A percentile compares a stretch with the other conserved stretches of the same genome.
Conservation (phyloP, 768 basidiomycete species). For the Lentinula detonsa region DNA sequence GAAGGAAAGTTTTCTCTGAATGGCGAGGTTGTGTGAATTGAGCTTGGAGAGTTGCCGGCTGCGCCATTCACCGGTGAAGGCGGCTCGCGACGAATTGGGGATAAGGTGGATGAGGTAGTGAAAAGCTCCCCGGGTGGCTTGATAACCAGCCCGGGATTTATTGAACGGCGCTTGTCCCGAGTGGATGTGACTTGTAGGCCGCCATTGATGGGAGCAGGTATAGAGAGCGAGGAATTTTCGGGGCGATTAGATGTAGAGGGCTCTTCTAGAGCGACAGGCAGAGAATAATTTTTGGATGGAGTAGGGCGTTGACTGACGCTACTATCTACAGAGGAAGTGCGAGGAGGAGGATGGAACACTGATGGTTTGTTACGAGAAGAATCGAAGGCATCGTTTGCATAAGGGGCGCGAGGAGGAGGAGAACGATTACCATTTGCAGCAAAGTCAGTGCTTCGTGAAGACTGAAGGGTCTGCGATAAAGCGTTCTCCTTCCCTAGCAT, state of each 20-base stretch:
- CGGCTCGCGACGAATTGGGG: slow-evolving; percentile 23
- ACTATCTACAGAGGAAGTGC: slow-evolving; percentile 10
- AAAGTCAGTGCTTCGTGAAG: slow-evolving; percentile 14
- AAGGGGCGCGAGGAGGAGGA: slow-evolving; percentile 16
- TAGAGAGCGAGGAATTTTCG: slow-evolving; percentile 12
- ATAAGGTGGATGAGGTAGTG: slow-evolving; percentile 19
- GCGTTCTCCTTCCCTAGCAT: not conserved
- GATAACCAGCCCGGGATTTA: slow-evolving; percentile 38
- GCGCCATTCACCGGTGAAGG: slow-evolving; percentile 18
- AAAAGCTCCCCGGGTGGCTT: slow-evolving; percentile 20
- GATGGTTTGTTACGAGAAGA: slow-evolving; percentile 10
- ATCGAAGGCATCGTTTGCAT: slow-evolving; percentile 32
- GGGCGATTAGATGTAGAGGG: not conserved
- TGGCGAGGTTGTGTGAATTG: slow-evolving; percentile 23
- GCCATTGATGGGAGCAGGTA: slow-evolving; percentile 17
- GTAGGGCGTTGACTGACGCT: slow-evolving; percentile 5
- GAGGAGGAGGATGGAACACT: slow-evolving; percentile 16
- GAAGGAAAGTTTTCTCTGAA: slow-evolving; percentile 23
- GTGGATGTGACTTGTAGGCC: slow-evolving; percentile 30
- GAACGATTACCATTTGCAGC: slow-evolving; percentile 20
- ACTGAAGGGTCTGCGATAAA: not conserved
- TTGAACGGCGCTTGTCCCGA: slow-evolving; percentile 41
- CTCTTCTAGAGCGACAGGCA: slow-evolving; percentile 27
- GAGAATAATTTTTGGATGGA: slow-evolving; percentile 32
- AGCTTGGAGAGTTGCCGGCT: slow-evolving; percentile 9